phyloP scores from a whole-genome alignment of 495 filamentous ascomycete genomes.

The Tuber melanosporum region DNA sequence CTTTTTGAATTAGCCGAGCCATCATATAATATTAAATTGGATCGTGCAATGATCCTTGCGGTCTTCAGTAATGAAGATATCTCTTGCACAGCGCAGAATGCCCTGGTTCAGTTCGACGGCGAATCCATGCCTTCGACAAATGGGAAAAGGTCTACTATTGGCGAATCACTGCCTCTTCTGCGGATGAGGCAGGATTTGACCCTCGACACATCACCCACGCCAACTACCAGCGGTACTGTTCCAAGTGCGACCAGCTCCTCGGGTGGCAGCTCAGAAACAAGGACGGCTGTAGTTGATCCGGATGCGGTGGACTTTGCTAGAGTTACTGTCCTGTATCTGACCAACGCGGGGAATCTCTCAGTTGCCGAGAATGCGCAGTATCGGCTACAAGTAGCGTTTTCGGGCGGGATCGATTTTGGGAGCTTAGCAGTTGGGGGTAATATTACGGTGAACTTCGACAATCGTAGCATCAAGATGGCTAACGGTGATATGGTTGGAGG shows the following conservation, averaged over 20 bases:
- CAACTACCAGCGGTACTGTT: slow-evolving; percentile 24
- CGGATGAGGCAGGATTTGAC: slow-evolving; percentile 22
- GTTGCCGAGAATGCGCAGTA: slow-evolving; percentile 54
- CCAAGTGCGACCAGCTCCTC: slow-evolving; percentile 42
- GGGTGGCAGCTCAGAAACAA: slow-evolving; percentile 38
- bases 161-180: slow-evolving; percentile 37
- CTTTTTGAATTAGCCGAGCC: slow-evolving; percentile 57
- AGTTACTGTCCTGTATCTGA: slow-evolving; percentile 55
- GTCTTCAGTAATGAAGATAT: slow-evolving; percentile 68
- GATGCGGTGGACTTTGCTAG: slow-evolving; percentile 62
- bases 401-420: slow-evolving; percentile 38
- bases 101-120: slow-evolving; percentile 73
- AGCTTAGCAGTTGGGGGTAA: slow-evolving; percentile 22
- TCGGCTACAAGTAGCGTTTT: slow-evolving; percentile 53
- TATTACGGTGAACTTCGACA: slow-evolving; percentile 31
- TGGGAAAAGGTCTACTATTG: slow-evolving; percentile 37
- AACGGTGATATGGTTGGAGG: slow-evolving; percentile 25
- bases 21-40: slow-evolving; percentile 71
- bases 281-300: slow-evolving; percentile 39
- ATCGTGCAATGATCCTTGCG: slow-evolving; percentile 58
- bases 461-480: slow-evolving; percentile 28
- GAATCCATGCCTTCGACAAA: slow-evolving; percentile 45
- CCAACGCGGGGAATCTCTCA: slow-evolving; percentile 52
- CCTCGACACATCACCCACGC: slow-evolving; percentile 32
- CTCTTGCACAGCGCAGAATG: slow-evolving; percentile 74